These are phyloP conservation scores for Rhizopogon vinicolor DNA, from an alignment of 768 basidiomycete genomes.

Conservation along the genomic window DNA sequence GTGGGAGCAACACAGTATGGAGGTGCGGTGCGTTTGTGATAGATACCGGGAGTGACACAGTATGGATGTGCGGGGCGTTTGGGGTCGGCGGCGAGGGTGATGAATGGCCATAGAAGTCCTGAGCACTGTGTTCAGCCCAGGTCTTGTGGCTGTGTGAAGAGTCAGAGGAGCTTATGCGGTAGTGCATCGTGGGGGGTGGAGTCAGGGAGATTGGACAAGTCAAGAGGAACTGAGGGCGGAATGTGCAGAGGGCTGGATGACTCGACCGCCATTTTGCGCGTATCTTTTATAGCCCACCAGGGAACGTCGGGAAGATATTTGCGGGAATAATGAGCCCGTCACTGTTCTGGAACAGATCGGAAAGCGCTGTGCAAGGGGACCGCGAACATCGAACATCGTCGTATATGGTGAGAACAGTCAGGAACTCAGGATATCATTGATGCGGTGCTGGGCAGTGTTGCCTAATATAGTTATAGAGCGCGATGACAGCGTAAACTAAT, in stretches of 20 bases:
- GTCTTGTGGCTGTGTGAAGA: constrained; percentile 13
- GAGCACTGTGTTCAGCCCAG: constrained; percentile 10
- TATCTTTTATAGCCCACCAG: constrained; percentile 23
- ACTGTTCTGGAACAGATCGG: not conserved
- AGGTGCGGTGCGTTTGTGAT: too few relatives aligned
- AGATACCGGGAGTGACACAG: too few relatives aligned
- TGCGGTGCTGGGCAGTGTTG: constrained; percentile 6
- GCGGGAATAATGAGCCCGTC: not conserved
- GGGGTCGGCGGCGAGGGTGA: too few relatives aligned
- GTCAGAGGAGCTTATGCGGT: not conserved
- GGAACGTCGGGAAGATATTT: constrained; percentile 16
- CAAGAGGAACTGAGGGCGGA: not conserved
- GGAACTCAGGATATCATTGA: not conserved
- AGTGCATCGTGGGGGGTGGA: constrained; percentile 15
- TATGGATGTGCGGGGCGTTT: too few relatives aligned
- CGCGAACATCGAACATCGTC: constrained; percentile 11
- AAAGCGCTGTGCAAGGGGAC: constrained; percentile 4
- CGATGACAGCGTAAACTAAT: constrained; percentile 9
- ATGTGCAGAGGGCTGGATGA: constrained; percentile 14
- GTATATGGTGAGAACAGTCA: constrained; percentile 11
- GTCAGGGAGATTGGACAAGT: not conserved
- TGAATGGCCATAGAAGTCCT: constrained; percentile 3
- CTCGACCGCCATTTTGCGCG: constrained; percentile 10
- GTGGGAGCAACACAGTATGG: too few relatives aligned
- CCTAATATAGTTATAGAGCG: constrained; percentile 14